Evolutionary conservation across 768 basidiomycete species (phyloP), one percentile per base, ranked within the genome.

Genomic region (Mycena pura): DNA sequence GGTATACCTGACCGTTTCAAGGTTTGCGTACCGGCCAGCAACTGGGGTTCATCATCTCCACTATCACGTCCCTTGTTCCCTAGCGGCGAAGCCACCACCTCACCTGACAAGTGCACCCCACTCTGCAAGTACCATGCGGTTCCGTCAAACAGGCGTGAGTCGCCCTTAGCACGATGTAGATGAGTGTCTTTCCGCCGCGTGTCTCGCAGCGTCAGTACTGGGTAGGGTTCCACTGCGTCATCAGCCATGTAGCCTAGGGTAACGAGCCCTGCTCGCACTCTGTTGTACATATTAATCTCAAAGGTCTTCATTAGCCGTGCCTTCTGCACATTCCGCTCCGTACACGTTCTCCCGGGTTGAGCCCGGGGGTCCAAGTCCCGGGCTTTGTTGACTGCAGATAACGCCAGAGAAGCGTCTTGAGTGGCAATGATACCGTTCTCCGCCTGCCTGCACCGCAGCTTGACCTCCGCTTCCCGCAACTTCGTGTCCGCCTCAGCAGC

Each of bases 101-200:
- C 47, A 15, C 27, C 5, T 29, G 53, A 54, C 15, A 46, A 28
- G 8, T n/a, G 46, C 17, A 31, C 22, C 15, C 49, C 62, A 24
- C 43, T 57, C 50, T 63, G 62, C 6, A 63, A 25, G 19, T 63
- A 57, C 60, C 60, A 62, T 3, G 54, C 60, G 8, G 48, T 62
- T 25, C 60, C 60, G 15, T 62, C 60, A 19, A 63, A 63, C 17
- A 63, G 14, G 3, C 44, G 49, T 5, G 62, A 63, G 43, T 63
- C 62, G 13, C 62, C 62, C 15, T 14, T 56, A 5, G 54, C 54
- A 39, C 53, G 53, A n/a, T n/a, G n/a, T n/a, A n/a, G n/a, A n/a
- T n/a, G n/a, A n/a, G 54, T 62, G 6, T 62, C 61, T 55, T 62
- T 62, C 7, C 54, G n/a, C 14, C 48, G 41, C 14, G 55, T 63